Base-by-base conservation (phyloP, 2,329 filamentous ascomycete genomes). In the Diaporthe ampelina region DNA sequence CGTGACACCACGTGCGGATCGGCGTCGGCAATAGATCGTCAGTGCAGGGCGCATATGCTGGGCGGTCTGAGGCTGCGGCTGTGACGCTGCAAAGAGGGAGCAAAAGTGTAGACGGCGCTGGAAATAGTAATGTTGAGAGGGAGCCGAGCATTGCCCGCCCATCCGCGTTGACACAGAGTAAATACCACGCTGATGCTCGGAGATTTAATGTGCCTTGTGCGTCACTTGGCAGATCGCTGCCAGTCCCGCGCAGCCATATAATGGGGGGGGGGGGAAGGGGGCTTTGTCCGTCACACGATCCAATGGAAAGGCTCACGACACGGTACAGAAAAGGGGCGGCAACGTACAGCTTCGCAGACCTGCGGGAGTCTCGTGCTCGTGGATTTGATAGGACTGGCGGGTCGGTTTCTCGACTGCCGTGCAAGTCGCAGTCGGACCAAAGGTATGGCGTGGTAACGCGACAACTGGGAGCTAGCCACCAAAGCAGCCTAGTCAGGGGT, bases 151-250 rank as follows among this genome's bases (percentile, higher is more conserved):
- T 19, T 26, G 54, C 37, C 26, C 26, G 56, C 35, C 54, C 21
- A 29, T 50, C 45, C 56, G 37, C 69, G 69, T 61, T 61, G 40
- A 59, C 70, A 37, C 26, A 29, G 35, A 65, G 58, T 32, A 37
- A 63, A 69, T 58, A 57, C 50, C 72, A 26, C 70, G 52, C 43
- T 35, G 58, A 72, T 48, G 72, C 56, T 74, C 74, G 74, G 74
- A 70, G 68, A 76, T 76, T 72, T 74, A 72, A 75, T 68, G 32
- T 72, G 73, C 54, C 54, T 74, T 69, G 54, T 74, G 74, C 74
- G 63, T 50, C 74, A 72, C 26, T 70, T 70, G 57, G 73, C 73
- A 70, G 59, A 72, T 72, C 57, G 24, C 54, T 56, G 52, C 69
- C 57, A 61, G 56, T 61, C 26, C 59, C 29, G 26, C 17, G 58